A percentile compares a stretch with the other conserved stretches of the same genome.
These are phyloP conservation scores for Ophiocordyceps australis DNA, from an alignment of 2,329 filamentous ascomycete species.

Conservation along the genomic window DNA sequence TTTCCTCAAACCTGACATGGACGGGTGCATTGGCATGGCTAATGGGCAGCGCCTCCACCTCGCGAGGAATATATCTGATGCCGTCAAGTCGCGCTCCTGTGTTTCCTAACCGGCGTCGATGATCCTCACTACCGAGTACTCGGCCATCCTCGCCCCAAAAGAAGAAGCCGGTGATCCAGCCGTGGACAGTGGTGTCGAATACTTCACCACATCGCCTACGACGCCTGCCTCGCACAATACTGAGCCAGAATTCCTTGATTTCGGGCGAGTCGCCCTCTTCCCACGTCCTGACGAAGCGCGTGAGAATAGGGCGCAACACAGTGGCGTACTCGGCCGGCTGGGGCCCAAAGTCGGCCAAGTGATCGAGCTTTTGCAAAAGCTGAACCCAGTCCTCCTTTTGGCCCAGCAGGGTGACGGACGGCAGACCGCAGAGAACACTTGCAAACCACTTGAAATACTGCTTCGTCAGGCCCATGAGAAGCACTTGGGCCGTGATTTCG, in stretches of 20 bases:
- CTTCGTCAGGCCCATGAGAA: constrained; percentile 25
- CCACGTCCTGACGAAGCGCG: not conserved
- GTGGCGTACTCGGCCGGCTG: not conserved
- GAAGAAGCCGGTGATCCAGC: not conserved
- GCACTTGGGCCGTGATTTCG: constrained; percentile 19
- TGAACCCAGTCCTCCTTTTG: constrained; percentile 18
- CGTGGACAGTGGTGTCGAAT: not conserved
- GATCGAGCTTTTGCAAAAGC: constrained; percentile 20
- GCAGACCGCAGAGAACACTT: constrained; percentile 18
- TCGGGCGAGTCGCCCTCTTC: not conserved
- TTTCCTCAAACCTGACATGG: no score
- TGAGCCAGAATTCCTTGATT: not conserved
- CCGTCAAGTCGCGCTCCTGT: not conserved
- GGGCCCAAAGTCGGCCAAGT: not conserved
- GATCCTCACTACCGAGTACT: not conserved
- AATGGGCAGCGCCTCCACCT: not conserved
- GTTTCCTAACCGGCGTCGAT: not conserved
- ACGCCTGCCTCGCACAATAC: not conserved
- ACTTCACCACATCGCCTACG: not conserved
- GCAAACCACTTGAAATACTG: constrained; percentile 13
- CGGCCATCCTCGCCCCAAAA: not conserved
- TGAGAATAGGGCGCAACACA: not conserved
- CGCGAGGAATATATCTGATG: not conserved
- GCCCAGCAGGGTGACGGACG: constrained; percentile 21
- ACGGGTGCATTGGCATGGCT: not conserved